Conservation (phyloP, 108 stramenopile genomes). For the Bacterosira constricta region DNA sequence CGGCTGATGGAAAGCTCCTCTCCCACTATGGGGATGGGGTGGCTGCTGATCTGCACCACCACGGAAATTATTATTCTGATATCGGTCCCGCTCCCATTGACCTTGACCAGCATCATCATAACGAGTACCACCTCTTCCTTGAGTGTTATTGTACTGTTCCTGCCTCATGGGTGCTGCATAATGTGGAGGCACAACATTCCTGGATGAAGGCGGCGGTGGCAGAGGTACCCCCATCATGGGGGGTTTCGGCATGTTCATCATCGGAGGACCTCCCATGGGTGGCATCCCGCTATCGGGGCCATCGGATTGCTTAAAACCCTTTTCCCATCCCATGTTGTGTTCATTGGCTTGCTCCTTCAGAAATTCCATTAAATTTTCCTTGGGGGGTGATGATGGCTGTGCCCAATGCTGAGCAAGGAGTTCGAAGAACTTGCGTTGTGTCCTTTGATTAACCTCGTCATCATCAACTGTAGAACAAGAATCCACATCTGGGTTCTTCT, state of each 20-base stretch:
- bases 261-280: conserved; percentile 14
- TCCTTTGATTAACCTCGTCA: conserved; percentile 35
- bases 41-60: neutral
- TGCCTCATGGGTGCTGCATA: conserved; percentile 6
- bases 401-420: conserved; percentile 36
- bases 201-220: neutral
- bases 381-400: neutral
- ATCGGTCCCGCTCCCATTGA: neutral
- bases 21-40: conserved; percentile 11
- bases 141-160: neutral
- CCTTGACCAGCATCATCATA: conserved; percentile 3
- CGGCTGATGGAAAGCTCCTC: conserved; percentile 14
- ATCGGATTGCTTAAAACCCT: neutral
- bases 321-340: conserved; percentile 37
- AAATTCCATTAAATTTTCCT: conserved; percentile 22
- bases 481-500: neutral
- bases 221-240: conserved; percentile 10
- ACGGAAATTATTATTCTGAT: conserved; percentile 13
- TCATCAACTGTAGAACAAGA: conserved; percentile 7
- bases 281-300: conserved; percentile 4
- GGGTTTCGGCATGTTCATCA: conserved; percentile 5
- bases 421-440: conserved; percentile 36
- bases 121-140: too few relatives aligned
- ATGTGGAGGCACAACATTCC: conserved; percentile 12
- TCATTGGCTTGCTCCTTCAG: conserved; percentile 27